Conservation (phyloP, 352 stramenopile genomes). For the Stramenopiles sp. region DNA sequence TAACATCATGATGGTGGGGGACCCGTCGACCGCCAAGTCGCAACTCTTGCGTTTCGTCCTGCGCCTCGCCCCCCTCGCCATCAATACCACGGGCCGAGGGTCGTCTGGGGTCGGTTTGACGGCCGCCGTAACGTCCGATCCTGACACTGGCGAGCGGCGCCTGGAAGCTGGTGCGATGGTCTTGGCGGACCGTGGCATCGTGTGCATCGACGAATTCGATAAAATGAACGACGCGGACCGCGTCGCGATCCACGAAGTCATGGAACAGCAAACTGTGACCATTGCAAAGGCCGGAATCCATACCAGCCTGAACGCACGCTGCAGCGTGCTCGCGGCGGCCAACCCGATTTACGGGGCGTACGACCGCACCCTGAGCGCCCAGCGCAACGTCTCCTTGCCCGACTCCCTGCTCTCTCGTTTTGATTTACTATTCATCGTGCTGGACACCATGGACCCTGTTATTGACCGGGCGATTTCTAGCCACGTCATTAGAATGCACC, state of each 20-base stretch:
- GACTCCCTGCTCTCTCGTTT: constrained; percentile 99
- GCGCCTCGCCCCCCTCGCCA: constrained; percentile 71
- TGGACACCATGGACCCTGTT: constrained; percentile 87
- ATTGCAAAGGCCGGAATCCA: constrained; percentile 99
- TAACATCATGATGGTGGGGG: constrained; percentile 89
- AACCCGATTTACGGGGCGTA: constrained; percentile 99
- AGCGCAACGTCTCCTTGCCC: constrained; percentile 96
- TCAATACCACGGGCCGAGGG: constrained; percentile 68
- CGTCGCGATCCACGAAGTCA: constrained; percentile 98
- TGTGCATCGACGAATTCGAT: constrained; percentile 99
- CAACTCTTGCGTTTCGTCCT: constrained; percentile 92
- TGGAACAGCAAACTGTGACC: constrained; percentile 99
- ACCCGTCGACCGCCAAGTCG: constrained; percentile 95
- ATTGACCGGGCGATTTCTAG: constrained; percentile 68
- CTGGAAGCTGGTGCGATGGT: constrained; percentile 97
- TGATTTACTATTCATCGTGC: constrained; percentile 98
- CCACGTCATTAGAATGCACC: constrained; percentile 90
- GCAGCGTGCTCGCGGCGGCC: constrained; percentile 89
- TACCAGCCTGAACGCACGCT: constrained; percentile 92
- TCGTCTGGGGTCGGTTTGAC: constrained; percentile 82
- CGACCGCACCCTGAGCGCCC: constrained; percentile 85
- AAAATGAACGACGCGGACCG: constrained; percentile 94
- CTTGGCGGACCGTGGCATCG: constrained; percentile 87
- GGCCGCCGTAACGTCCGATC: constrained; percentile 88
- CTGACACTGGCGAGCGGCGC: constrained; percentile 53